Conservation (phyloP, 1,284 basidiomycete species). For the Sporisorium iseilematis-ciliati region DNA sequence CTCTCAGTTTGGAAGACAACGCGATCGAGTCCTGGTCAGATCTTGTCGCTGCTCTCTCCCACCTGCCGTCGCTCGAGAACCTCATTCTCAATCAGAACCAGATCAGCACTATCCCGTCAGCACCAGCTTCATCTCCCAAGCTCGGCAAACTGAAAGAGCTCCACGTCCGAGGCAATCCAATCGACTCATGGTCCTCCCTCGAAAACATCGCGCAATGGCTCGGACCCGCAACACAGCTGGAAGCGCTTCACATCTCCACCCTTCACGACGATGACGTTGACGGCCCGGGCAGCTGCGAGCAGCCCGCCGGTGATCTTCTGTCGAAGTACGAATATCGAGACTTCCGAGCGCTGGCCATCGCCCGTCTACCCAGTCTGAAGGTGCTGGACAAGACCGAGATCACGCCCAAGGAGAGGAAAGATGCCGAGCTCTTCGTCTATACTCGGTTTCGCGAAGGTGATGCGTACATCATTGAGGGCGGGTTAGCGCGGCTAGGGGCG, state of each 20-base stretch:
- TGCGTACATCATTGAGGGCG: conserved; percentile 31
- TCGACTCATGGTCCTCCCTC: conserved; percentile 78
- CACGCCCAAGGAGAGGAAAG: conserved; percentile 79
- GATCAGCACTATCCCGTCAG: conserved; percentile 74
- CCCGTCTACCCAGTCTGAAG: conserved; percentile 77
- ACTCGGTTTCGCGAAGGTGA: conserved; percentile 27
- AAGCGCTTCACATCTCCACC: conserved; percentile 25
- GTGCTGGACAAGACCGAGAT: conserved; percentile 80
- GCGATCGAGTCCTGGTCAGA: conserved; percentile 76
- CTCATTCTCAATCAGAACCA: conserved; percentile 80
- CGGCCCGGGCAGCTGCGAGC: not conserved
- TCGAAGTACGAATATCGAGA: conserved; percentile 68
- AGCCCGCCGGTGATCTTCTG: conserved; percentile 6
- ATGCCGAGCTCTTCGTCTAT: conserved; percentile 80
- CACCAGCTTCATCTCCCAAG: conserved; percentile 52
- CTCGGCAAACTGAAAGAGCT: conserved; percentile 74
- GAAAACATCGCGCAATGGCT: conserved; percentile 80
- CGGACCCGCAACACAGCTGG: conserved; percentile 70
- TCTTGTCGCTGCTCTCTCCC: conserved; percentile 73
- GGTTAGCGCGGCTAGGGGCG: not conserved
- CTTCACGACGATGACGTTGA: conserved; percentile 10
- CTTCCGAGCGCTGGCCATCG: conserved; percentile 78
- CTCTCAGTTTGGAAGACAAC: conserved; percentile 84
- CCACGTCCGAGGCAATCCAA: conserved; percentile 76
- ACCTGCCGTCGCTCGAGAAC: conserved; percentile 75